Conservation (phyloP, 176 grass and related monocot genomes). For the Ananas comosus region DNA sequence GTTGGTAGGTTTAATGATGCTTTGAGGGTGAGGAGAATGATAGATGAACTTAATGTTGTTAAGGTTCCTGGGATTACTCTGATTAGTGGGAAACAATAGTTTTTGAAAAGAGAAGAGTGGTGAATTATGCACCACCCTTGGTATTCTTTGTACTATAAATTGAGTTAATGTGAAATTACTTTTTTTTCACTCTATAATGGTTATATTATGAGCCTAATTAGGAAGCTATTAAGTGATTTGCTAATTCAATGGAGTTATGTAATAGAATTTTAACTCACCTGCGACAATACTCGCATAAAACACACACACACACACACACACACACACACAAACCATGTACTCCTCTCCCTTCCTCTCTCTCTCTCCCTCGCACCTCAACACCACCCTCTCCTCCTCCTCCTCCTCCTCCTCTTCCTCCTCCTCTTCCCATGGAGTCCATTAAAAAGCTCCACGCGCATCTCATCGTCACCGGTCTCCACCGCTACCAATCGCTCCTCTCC, state of each 20-base stretch:
- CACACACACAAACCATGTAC: no score
- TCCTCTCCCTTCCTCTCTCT: no score
- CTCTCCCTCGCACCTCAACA: not conserved
- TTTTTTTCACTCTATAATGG: no score
- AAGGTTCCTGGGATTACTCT: slow-evolving; percentile 54
- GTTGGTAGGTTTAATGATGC: slow-evolving; percentile 53
- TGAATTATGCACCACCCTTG: not conserved
- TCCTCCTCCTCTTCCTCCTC: not conserved
- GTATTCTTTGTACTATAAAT: not conserved
- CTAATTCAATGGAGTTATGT: no score
- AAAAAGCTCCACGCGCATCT: slow-evolving; percentile 43
- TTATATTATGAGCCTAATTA: no score
- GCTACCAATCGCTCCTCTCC: slow-evolving; percentile 25
- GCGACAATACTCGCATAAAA: no score
- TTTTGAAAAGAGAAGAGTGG: not conserved
- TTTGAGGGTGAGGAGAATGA: slow-evolving; percentile 31
- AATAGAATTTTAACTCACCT: no score
- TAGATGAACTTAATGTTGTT: slow-evolving; percentile 31
- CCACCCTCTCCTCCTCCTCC: not conserved
- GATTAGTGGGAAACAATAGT: slow-evolving; percentile 25
- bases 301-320: no score
- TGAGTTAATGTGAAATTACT: no score
- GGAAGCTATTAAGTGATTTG: no score
- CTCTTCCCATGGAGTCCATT: slow-evolving; percentile 15
- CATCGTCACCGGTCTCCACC: slow-evolving; percentile 33